Evolutionary conservation across 352 stramenopile species (phyloP), one percentile per base, ranked within the genome.

Genomic region (Pythium brachiatum): DNA sequence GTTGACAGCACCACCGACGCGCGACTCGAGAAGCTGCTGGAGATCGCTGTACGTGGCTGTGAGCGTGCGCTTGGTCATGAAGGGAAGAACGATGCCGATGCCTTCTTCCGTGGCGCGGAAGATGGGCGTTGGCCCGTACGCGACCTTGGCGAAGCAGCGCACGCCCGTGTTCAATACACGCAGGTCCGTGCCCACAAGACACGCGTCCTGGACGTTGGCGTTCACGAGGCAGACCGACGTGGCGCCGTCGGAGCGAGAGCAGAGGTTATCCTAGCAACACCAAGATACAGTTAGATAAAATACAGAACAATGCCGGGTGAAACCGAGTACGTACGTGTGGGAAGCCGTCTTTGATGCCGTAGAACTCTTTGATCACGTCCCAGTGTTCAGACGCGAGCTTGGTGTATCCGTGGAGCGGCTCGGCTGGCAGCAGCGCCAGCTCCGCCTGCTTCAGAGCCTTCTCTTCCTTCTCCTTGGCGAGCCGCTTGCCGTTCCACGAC

Each of bases 161-260:
- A 97, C 63, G 2, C 90, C 90, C 26, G 88, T 95, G 68, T 96
- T 90, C 20, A 97, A 67, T 31, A 97, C 81, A 77, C 82, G 46
- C 80, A 86, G 64, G 3, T 78, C 67, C 6, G 75, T 71, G n/a
- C 83, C 81, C n/a, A 68, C 60, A 25, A 92, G 70, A 66, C 83
- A 87, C 7, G 78, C 63, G 26, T 66, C 48, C 53, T 78, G 75
- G 27, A 92, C 75, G 39, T 68, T 73, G 15, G 63, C 56, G 25
- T 86, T 83, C 29, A 92, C 81, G 34, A 89, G 72, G 48, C 78
- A 88, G 15, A 92, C 73, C 3, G 79, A 88, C 6, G 83, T 70
- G 0, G 81, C 84, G 16, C 78, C 73, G 60, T 89, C 81, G 11
- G 83, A 90, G 8, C 83, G 76, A 5, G 78, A 80, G 60, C 76